Evolutionary conservation across 2,329 filamentous ascomycete species (phyloP).

Genomic region (Colletotrichum plurivorum): DNA sequence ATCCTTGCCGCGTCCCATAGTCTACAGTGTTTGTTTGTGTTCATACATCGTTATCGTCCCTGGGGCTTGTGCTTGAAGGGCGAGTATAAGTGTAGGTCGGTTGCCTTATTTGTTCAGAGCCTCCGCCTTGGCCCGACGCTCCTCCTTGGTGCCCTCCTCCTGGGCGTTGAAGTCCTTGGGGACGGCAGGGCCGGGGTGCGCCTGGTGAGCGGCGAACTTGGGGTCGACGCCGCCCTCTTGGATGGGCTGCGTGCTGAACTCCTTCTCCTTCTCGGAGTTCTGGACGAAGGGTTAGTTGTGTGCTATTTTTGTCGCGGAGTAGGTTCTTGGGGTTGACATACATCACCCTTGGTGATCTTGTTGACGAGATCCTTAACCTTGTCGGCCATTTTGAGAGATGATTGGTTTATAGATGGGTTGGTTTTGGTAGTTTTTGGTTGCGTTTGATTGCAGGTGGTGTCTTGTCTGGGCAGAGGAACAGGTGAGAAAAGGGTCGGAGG

Average conservation of each 20-base stretch:
- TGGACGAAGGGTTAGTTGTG: slow-evolving; percentile 20
- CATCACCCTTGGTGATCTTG: slow-evolving; percentile 39
- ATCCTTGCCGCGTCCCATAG: slow-evolving; percentile 2
- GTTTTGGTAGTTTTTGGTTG: slow-evolving; percentile 23
- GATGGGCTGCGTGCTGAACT: slow-evolving; percentile 62
- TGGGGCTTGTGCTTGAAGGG: neutral
- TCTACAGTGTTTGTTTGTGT: slow-evolving; percentile 22
- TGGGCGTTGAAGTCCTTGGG: slow-evolving; percentile 66
- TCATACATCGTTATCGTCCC: slow-evolving; percentile 31
- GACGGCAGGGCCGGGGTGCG: slow-evolving; percentile 71
- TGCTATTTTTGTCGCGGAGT: neutral
- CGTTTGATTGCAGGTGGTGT: slow-evolving; percentile 1
- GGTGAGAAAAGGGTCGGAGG: neutral
- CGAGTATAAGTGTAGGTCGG: neutral
- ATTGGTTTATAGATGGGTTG: slow-evolving; percentile 11
- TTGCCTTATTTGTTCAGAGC: slow-evolving; percentile 72
- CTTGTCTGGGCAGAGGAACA: neutral
- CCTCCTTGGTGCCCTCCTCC: slow-evolving; percentile 76
- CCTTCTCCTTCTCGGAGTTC: slow-evolving; percentile 54
- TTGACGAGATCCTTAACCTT: slow-evolving; percentile 43
- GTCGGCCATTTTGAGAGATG: slow-evolving; percentile 34
- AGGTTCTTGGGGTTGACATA: slow-evolving; percentile 8
- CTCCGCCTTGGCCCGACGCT: slow-evolving; percentile 74
- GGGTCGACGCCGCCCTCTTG: slow-evolving; percentile 56
- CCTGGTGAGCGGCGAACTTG: slow-evolving; percentile 66